These are phyloP conservation scores for Barbarea vulgaris DNA, from an alignment of 345 rosid genomes.

Conservation along the genomic window DNA sequence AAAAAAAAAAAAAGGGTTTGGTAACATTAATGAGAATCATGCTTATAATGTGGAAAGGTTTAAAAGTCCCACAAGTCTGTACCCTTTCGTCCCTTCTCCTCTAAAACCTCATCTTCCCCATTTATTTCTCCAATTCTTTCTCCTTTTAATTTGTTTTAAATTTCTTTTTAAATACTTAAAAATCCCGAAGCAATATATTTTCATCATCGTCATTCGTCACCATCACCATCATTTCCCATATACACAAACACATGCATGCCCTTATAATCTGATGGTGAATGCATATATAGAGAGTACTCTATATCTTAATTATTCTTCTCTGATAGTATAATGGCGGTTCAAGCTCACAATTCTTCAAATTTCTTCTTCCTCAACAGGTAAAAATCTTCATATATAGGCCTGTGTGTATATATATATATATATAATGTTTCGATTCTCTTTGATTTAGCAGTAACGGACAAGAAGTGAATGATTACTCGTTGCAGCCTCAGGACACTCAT, in stretches of 20 bases:
- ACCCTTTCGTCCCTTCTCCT: neutral
- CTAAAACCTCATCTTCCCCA: constrained; percentile 6
- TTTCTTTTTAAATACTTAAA: neutral
- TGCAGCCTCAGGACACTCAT: constrained; percentile 40
- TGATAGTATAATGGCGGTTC: neutral
- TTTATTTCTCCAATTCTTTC: constrained; percentile 21
- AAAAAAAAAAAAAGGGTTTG: neutral
- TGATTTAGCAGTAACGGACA: constrained; percentile 55
- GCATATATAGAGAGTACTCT: neutral
- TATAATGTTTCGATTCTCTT: neutral
- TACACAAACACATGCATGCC: neutral
- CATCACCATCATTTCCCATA: neutral
- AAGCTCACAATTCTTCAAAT: neutral
- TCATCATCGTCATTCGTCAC: neutral
- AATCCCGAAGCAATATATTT: neutral
- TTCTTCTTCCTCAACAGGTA: neutral
- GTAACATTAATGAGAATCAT: constrained; percentile 1
- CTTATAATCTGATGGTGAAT: neutral
- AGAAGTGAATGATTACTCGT: constrained; percentile 57
- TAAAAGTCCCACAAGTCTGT: constrained; percentile 4
- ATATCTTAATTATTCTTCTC: neutral
- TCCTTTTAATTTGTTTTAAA: neutral
- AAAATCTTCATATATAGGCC: neutral
- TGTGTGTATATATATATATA: neutral
- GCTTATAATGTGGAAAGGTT: neutral